Percentiles rank a stretch among this genome's conserved stretches.
phyloP scores from a whole-genome alignment of 2,329 filamentous ascomycete genomes.

The Herpotrichia juniperi region DNA sequence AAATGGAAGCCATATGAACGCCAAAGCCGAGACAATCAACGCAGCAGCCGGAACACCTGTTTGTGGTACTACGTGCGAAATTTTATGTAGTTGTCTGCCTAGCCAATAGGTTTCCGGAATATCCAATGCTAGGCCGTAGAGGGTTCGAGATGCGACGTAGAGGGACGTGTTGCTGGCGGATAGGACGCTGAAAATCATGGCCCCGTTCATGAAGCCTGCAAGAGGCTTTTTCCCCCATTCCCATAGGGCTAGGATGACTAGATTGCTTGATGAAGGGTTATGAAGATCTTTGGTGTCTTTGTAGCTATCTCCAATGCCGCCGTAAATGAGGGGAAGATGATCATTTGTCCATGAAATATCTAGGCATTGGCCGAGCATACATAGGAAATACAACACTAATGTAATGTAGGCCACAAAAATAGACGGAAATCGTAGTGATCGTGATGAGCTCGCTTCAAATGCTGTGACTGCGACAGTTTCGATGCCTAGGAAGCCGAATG shows the following conservation, averaged over 20 bases:
- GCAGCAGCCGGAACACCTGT: background rate
- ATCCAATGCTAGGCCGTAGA: background rate
- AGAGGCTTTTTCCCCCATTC: background rate
- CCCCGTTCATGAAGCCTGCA: background rate
- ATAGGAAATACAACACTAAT: background rate
- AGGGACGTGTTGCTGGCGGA: background rate
- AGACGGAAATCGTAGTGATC: background rate
- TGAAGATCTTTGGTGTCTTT: background rate
- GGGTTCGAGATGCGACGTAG: background rate
- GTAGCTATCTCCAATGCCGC: background rate
- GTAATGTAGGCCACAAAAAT: background rate
- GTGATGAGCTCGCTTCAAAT: background rate
- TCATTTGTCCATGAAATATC: background rate
- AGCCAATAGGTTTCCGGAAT: background rate
- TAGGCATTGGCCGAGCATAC: background rate
- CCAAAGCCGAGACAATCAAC: background rate
- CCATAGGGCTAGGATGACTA: background rate
- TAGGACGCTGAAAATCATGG: background rate
- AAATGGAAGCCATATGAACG: background rate
- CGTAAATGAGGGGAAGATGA: background rate
- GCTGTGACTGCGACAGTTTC: background rate
- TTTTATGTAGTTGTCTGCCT: background rate
- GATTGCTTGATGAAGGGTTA: background rate
- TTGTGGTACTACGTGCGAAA: background rate
- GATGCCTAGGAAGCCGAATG: constrained; percentile 1